Conservation (phyloP, 2,329 filamentous ascomycete species). For the Xylariomycetidae sp. region DNA sequence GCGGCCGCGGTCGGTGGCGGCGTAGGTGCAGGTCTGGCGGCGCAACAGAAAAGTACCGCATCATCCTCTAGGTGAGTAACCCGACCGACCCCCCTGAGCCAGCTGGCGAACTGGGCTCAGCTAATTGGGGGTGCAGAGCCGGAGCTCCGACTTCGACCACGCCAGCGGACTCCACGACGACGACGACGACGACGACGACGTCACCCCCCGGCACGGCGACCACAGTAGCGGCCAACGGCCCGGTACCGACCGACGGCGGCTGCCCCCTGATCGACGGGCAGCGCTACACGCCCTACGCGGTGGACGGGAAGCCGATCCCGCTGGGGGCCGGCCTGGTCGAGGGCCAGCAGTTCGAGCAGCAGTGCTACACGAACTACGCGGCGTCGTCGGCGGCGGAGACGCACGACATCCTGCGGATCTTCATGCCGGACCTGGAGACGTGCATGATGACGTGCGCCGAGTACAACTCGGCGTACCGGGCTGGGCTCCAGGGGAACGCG, state of each 20-base stretch:
- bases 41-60: slow-evolving; percentile 13
- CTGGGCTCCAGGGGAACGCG: slow-evolving; percentile 8
- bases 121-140: not conserved
- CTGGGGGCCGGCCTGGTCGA: slow-evolving; percentile 6
- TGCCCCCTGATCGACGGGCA: slow-evolving; percentile 17
- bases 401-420: slow-evolving; percentile 19
- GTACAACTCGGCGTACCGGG: slow-evolving; percentile 20
- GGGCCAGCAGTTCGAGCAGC: slow-evolving; percentile 18
- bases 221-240: slow-evolving; percentile 6
- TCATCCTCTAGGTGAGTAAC: too few relatives aligned
- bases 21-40: slow-evolving; percentile 17
- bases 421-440: slow-evolving; percentile 21
- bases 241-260: slow-evolving; percentile 17
- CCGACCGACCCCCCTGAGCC: too few relatives aligned
- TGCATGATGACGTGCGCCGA: slow-evolving; percentile 23
- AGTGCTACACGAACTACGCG: slow-evolving; percentile 20
- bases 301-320: slow-evolving; percentile 18
- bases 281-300: slow-evolving; percentile 19
- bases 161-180: too few relatives aligned
- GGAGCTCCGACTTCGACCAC: too few relatives aligned
- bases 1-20: slow-evolving; percentile 20
- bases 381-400: slow-evolving; percentile 7
- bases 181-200: slow-evolving; percentile 2
- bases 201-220: slow-evolving; percentile 5
- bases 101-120: slow-evolving; percentile 2